These are phyloP conservation scores for Martiniozyma asiatica DNA, from an alignment of 1,139 yeast genomes.

Conservation along the genomic window DNA sequence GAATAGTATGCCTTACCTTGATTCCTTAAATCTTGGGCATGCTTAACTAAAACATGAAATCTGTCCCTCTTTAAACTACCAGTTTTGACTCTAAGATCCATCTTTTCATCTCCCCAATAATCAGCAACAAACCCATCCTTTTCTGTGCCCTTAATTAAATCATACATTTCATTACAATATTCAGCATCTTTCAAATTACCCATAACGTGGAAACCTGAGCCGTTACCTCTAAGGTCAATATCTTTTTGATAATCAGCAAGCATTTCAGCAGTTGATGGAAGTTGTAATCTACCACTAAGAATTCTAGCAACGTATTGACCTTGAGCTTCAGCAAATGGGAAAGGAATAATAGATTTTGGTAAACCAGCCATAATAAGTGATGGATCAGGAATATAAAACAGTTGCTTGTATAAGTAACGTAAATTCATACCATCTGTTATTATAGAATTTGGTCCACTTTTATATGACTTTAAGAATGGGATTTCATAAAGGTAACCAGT, in stretches of 20 bases:
- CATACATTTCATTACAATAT: slow-evolving; percentile 20
- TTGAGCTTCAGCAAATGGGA: slow-evolving; percentile 38
- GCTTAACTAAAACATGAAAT: slow-evolving; percentile 17
- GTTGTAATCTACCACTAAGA: slow-evolving; percentile 27
- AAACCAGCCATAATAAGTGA: slow-evolving; percentile 30
- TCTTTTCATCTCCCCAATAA: slow-evolving; percentile 18
- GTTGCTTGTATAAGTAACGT: slow-evolving; percentile 29
- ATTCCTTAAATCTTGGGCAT: slow-evolving; percentile 15
- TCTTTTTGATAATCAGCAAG: slow-evolving; percentile 13
- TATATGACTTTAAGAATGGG: slow-evolving; percentile 29
- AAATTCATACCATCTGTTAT: slow-evolving; percentile 26
- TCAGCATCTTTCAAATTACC: slow-evolving; percentile 19
- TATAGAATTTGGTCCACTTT: slow-evolving; percentile 20
- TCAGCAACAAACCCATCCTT: slow-evolving; percentile 21
- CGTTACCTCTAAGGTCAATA: slow-evolving; percentile 17
- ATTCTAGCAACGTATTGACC: slow-evolving; percentile 33
- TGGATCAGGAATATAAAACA: slow-evolving; percentile 35
- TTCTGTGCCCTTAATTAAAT: slow-evolving; percentile 16
- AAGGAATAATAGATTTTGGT: slow-evolving; percentile 32
- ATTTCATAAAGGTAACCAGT: slow-evolving; percentile 36
- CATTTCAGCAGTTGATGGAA: slow-evolving; percentile 29
- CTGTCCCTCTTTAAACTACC: slow-evolving; percentile 17
- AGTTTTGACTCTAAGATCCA: slow-evolving; percentile 15
- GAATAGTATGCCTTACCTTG: slow-evolving; percentile 15
- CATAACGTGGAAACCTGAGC: slow-evolving; percentile 21